Base-by-base conservation (phyloP, 805 yeast species). In the Myxozyma udenii region DNA sequence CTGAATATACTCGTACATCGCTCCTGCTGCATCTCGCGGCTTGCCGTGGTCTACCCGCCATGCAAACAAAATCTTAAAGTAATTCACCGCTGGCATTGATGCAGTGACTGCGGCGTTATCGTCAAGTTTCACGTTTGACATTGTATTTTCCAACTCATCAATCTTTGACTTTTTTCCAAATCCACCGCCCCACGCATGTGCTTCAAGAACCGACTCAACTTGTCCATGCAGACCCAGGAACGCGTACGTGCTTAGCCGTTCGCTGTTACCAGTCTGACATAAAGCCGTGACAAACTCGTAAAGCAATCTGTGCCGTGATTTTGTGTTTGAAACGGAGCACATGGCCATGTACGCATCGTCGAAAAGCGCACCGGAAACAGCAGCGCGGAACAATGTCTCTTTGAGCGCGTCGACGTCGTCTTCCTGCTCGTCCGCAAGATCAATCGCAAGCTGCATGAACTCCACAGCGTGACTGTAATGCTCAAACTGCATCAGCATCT, bases 41-140 rank as follows among this genome's bases (percentile, higher is more conserved):
- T 81, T 77, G 3, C 78, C 80, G 32, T 74, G 73, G 44, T 70
- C 71, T 33, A 76, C 62, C 52, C 82, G 70, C 72, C 81, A 75
- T 0, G 81, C 65, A 58, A 78, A 79, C 41, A 78, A 67, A 16
- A 79, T 71, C 55, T 79, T 72, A 67, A 74, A 78, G 59, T 75
- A 72, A 43, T 73, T 75, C 30, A 77, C 61, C 16, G 41, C 38
- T 1, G 11, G 3, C 16, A 24, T 12, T 6, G 16, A 28, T 3
- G 3, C 24, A 9, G 12, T 18, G 16, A 14, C 32, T 12, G 21
- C 36, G n/a, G n/a, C 46, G 24, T 30, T 16, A 12, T n/a, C 12
- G 9, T 28, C 18, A 14, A 30, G 49, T 36, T 14, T 21, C n/a
- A 14, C 24, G 18, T 11, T 39, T 19, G 28, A 39, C 11, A 23